Evolutionary conservation across 106 monocot species (phyloP), one percentile per base, ranked within the genome.

Genomic region (Gastrodia elata): DNA sequence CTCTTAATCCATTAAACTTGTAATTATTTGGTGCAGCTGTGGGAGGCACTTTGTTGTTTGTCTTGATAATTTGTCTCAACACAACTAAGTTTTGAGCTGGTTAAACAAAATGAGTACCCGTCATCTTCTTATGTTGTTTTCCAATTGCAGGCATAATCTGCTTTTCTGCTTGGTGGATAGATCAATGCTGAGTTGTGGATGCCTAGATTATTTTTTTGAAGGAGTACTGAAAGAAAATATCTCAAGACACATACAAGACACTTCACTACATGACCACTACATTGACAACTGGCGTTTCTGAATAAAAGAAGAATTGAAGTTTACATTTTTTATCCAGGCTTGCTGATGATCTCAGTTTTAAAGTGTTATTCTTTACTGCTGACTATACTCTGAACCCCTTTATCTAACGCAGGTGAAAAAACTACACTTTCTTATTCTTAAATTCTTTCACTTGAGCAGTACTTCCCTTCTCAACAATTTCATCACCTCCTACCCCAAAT

Each of bases 381-480:
- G 5, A 78, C 79, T 79, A 61, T 78, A 27, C 79, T 83, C 78
- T 2, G 69, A 68, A 43, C 1, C 75, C 11, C 49, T 26, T 1
- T 39, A 76, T 36, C 76, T 22, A n/a, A 18, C 6, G 39, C 69
- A 72, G 22, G 24, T 83, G 42, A 91, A 85, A 73, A 83, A 83
- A 37, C 83, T 87, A 71, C 91, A 91, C 44, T 73, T 70, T 48
- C 18, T 85, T 76, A 49, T 91, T 76, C 49, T 84, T 72, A 91
- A 87, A 76, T 69, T 80, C 64, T 34, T 81, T 39, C 13, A 25
- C 39, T 37, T 3, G 32, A 18, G 55, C 0, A 78, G 79, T 58
- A 85, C 87, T 40, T 83, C 85, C 73, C 79, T 91, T 43, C 79
- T 68, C 43, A 90, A 90, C 78, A 77, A 64, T 64, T 87, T 93